Evolutionary conservation across 1,284 basidiomycete genomes (phyloP), one percentile per base, ranked within the genome.

Genomic region (Trichosporon sp.): DNA sequence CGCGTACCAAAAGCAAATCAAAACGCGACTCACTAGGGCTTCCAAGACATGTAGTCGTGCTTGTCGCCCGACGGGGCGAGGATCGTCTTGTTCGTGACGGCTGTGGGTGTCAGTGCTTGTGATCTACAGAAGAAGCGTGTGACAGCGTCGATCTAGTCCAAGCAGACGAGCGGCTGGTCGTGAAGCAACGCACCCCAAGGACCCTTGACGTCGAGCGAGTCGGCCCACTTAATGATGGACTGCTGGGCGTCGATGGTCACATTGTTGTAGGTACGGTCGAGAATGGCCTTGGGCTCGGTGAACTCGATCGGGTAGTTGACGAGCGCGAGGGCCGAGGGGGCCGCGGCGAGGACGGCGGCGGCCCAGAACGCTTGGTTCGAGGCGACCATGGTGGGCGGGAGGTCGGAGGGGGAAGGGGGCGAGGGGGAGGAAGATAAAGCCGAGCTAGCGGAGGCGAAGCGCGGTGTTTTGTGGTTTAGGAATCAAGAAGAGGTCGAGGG

Each of bases 21-120:
- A n/a, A 9, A n/a, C 8, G 11, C 19, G 11, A 63, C 61, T 34
- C 32, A 63, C 62, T 67, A 67, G 4, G 66, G 66, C 34, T 52
- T 62, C 66, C 63, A 65, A 1, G 58, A 60, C 63, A 65, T 60
- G 66, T 65, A 67, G 63, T 67, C 66, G 58, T 67, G 63, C 6
- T 33, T 46, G 61, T 67, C 66, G 37, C 61, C 61, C 1, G 63
- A 56, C 7, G 66, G 66, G 10, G 66, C 61, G n/a, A 62, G 44
- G 54, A 37, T 58, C 10, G 59, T 37, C 63, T 67, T 67, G 54
- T 52, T 60, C 34, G 59, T 60, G 3, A 67, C 66, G 44, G 52
- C 63, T 63, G 54, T 11, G 56, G 6, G 14, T 44, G 59, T 64
- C 52, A 59, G 62, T 32, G 16, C 8, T 0, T 3, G 34, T 3